phyloP scores from a whole-genome alignment of 176 grass and related monocot genomes.

The Hyparrhenia diplandra region DNA sequence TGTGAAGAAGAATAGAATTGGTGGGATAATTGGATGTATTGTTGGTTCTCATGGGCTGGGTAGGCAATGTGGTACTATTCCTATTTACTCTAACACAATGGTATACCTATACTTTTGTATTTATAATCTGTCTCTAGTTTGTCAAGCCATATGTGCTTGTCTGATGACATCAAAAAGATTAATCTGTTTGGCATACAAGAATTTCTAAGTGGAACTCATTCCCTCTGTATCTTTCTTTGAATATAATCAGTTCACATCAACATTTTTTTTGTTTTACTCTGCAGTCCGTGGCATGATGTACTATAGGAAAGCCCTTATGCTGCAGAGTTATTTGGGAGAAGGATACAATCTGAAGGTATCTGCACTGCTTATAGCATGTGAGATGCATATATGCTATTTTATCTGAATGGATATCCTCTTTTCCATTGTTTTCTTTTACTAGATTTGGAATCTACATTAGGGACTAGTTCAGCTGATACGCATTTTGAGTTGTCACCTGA shows the following conservation, averaged over 20 bases:
- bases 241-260: background rate
- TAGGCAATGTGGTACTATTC: no score
- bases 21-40: no score
- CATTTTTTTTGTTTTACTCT: slow-evolving; percentile 18
- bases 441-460: slow-evolving; percentile 43
- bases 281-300: slow-evolving; percentile 99
- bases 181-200: background rate
- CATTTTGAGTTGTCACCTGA: slow-evolving; percentile 86
- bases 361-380: slow-evolving; percentile 15
- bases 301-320: slow-evolving; percentile 94
- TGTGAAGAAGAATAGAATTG: no score
- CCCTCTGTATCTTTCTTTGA: background rate
- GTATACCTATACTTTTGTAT: background rate
- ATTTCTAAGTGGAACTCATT: background rate
- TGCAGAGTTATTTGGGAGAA: slow-evolving; percentile 94
- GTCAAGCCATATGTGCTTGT: background rate
- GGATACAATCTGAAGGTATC: slow-evolving; percentile 72
- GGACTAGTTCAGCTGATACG: slow-evolving; percentile 50
- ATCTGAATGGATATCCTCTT: background rate
- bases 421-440: slow-evolving; percentile 17
- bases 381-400: slow-evolving; percentile 22
- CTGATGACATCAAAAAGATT: background rate
- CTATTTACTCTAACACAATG: no score
- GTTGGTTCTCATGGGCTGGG: no score
- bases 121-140: background rate